A percentile compares a stretch with the other conserved stretches of the same genome.
Conservation (phyloP, 306 rosid species). For the Biancaea sappan region DNA sequence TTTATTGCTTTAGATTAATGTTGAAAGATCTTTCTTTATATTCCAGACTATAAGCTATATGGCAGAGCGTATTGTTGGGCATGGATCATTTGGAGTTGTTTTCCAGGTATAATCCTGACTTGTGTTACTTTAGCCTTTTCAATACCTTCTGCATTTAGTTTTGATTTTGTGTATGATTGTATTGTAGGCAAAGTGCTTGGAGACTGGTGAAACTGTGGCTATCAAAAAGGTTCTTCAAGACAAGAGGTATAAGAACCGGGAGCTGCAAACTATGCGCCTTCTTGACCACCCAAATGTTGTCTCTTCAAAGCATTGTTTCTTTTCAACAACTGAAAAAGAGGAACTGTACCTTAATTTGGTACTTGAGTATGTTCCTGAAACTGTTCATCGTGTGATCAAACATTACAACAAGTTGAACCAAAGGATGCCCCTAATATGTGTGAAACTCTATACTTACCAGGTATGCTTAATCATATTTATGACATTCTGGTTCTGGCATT, state of each 20-base stretch:
- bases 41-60: constrained; percentile 93
- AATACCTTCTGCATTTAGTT: constrained; percentile 1
- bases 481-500: not conserved
- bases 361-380: constrained; percentile 97
- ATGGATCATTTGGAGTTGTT: constrained; percentile 97
- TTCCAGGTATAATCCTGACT: constrained; percentile 63
- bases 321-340: constrained; percentile 96
- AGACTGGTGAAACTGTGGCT: constrained; percentile 97
- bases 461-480: constrained; percentile 36
- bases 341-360: constrained; percentile 95
- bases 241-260: constrained; percentile 95
- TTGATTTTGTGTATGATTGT: constrained; percentile 29
- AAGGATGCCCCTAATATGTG: constrained; percentile 90
- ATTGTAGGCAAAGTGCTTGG: constrained; percentile 91
- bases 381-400: constrained; percentile 94
- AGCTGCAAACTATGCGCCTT: constrained; percentile 97
- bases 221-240: constrained; percentile 98
- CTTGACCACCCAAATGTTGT: constrained; percentile 98
- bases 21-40: not conserved
- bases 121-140: not conserved
- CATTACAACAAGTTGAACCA: constrained; percentile 97
- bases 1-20: not conserved
- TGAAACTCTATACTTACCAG: constrained; percentile 93
- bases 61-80: constrained; percentile 99
- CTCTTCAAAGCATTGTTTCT: constrained; percentile 93